These are phyloP conservation scores for Ascochyta lentis DNA, from an alignment of 2,329 filamentous ascomycete genomes.

Conservation along the genomic window DNA sequence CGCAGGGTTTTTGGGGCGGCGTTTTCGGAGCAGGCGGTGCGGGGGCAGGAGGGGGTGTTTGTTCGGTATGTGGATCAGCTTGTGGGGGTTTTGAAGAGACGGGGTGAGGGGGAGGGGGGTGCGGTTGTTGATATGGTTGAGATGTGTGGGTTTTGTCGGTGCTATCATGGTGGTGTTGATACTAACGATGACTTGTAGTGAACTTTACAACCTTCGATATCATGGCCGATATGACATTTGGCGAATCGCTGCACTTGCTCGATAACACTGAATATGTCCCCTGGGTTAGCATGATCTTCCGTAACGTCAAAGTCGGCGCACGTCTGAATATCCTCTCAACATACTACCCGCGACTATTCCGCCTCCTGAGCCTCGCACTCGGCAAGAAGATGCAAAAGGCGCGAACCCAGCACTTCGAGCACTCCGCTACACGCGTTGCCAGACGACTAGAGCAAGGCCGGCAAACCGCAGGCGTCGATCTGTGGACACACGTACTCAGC, in stretches of 20 bases:
- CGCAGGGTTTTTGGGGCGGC: constrained; percentile 51
- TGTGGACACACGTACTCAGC: constrained; percentile 50
- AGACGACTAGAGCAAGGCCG: constrained; percentile 39
- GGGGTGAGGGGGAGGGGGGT: background rate
- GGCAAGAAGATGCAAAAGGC: constrained; percentile 12
- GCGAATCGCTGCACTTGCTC: constrained; percentile 42
- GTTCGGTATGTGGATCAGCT: constrained; percentile 51
- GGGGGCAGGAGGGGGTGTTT: constrained; percentile 51
- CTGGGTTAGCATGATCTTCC: constrained; percentile 44
- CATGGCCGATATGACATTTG: constrained; percentile 45
- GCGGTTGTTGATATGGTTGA: background rate
- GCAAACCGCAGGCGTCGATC: constrained; percentile 41
- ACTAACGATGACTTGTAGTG: background rate
- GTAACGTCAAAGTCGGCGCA: constrained; percentile 22
- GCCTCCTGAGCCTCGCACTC: background rate
- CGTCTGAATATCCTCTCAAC: background rate
- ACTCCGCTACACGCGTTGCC: constrained; percentile 33
- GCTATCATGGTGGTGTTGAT: background rate
- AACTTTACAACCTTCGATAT: constrained; percentile 45
- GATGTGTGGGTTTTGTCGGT: background rate
- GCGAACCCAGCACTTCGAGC: constrained; percentile 23
- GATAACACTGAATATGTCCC: constrained; percentile 36
- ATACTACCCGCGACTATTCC: background rate
- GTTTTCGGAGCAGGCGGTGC: constrained; percentile 52
- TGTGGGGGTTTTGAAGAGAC: constrained; percentile 22